phyloP scores from a whole-genome alignment of 1,284 basidiomycete species.

The Papiliotrema nemorosa region DNA sequence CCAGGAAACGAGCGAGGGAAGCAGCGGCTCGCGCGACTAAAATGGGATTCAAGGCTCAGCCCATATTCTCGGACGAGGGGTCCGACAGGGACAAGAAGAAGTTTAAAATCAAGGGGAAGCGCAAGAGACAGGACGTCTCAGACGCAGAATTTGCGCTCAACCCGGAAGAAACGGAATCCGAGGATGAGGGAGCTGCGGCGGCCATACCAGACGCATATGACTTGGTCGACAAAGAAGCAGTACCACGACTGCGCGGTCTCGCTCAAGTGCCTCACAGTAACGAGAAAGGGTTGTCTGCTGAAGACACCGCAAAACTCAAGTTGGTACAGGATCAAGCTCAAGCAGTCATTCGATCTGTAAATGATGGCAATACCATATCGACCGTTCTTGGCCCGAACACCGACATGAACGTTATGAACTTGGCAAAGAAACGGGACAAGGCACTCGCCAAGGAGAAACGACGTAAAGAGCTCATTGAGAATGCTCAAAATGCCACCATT shows the following conservation, averaged over 20 bases:
- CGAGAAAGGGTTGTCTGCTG: not conserved
- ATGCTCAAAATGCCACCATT: too few species aligned
- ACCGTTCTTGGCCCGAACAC: too few species aligned
- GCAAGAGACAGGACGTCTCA: conserved; percentile 10
- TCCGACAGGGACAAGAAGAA: conserved; percentile 21
- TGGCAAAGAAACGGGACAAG: too few species aligned
- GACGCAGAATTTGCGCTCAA: conserved; percentile 21
- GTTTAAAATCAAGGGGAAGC: conserved; percentile 12
- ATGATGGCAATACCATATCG: too few species aligned
- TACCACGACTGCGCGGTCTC: not conserved
- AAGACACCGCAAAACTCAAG: too few species aligned
- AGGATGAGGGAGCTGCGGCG: conserved; percentile 7
- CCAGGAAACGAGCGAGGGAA: conserved; percentile 6
- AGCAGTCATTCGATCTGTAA: too few species aligned
- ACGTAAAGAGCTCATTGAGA: too few species aligned
- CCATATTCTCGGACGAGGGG: not conserved
- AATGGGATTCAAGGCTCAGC: not conserved
- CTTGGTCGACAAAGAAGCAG: not conserved
- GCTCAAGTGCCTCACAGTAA: not conserved
- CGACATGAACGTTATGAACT: too few species aligned
- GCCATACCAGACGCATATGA: conserved; percentile 3
- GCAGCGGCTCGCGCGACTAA: conserved; percentile 3
- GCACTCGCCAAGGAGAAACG: too few species aligned
- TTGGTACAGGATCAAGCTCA: too few species aligned
- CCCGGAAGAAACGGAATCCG: conserved; percentile 9